A percentile compares a stretch with the other conserved stretches of the same genome.
These are phyloP conservation scores for Xylariales sp. DNA, from an alignment of 2,329 filamentous ascomycete genomes.

Conservation along the genomic window DNA sequence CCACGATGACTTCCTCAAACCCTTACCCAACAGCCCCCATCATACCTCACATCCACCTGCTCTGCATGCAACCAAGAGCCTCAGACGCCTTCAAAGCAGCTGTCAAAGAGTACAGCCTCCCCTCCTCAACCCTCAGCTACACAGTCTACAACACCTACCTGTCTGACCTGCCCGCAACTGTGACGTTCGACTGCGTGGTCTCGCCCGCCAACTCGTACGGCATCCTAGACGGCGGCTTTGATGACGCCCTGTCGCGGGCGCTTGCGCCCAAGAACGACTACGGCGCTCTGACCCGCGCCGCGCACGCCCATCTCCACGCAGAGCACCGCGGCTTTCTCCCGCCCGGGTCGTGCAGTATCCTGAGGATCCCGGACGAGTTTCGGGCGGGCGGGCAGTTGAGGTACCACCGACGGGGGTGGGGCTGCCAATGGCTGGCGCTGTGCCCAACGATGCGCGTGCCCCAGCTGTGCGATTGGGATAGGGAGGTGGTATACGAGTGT, in stretches of 20 bases:
- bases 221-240: conserved; percentile 49
- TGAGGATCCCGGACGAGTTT: conserved; percentile 36
- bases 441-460: conserved; percentile 51
- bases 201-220: conserved; percentile 53
- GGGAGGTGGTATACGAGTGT: conserved; percentile 50
- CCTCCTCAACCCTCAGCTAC: conserved; percentile 13
- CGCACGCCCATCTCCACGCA: conserved; percentile 39
- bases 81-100: conserved; percentile 4
- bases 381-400: conserved; percentile 8
- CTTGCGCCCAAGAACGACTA: conserved; percentile 42
- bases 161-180: conserved; percentile 26
- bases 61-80: conserved; percentile 3
- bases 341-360: conserved; percentile 44
- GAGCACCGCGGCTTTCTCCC: conserved; percentile 45
- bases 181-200: conserved; percentile 43
- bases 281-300: conserved; percentile 39
- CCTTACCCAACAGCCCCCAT: background rate
- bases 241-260: conserved; percentile 46
- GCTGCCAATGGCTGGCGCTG: conserved; percentile 39
- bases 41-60: conserved; percentile 3
- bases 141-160: conserved; percentile 36
- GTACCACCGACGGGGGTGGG: conserved; percentile 31
- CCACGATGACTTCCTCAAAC: too few relatives aligned
- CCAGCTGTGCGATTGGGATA: conserved; percentile 39
- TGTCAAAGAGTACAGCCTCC: conserved; percentile 1